A percentile compares a stretch with the other conserved stretches of the same genome.
phyloP scores from a whole-genome alignment of 106 monocot genomes.

The Alisma plantagoaquatica region DNA sequence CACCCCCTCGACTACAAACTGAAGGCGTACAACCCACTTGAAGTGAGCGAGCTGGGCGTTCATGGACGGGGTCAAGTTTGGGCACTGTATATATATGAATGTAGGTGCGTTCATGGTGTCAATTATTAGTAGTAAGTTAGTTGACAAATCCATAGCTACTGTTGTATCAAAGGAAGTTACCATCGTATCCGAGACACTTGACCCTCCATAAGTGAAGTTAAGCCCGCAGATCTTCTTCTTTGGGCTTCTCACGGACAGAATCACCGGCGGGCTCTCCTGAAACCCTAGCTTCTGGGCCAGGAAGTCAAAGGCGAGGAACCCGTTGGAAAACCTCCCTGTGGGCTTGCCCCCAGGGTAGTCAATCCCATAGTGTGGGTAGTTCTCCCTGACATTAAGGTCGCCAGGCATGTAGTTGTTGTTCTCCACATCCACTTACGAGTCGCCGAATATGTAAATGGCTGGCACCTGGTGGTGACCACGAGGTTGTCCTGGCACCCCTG shows the following conservation, averaged over 20 bases:
- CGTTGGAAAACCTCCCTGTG: constrained; percentile 7
- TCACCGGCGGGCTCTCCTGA: no score
- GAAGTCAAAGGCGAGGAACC: constrained; percentile 1
- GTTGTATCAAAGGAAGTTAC: constrained; percentile 1
- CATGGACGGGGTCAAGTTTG: not conserved
- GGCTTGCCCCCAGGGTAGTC: constrained; percentile 7
- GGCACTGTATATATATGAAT: constrained; percentile 5
- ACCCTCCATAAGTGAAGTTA: constrained; percentile 6
- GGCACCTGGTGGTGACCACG: no score
- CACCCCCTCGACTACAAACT: no score
- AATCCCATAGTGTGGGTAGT: constrained; percentile 5
- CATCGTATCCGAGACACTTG: not conserved
- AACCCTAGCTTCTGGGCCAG: no score
- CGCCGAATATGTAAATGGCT: constrained; percentile 5
- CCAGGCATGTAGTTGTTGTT: constrained; percentile 11
- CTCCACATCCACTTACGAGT: constrained; percentile 1
- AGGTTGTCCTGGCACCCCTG: no score
- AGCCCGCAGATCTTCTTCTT: not conserved
- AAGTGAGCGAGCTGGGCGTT: constrained; percentile 19
- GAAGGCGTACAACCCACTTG: not conserved
- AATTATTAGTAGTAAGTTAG: no score
- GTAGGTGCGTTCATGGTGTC: no score
- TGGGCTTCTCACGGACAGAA: not conserved
- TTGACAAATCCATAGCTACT: no score
- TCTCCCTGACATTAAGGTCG: not conserved